A percentile compares a stretch with the other conserved stretches of the same genome.
Conservation (phyloP, 371 early-diverging fungal species). For the Zancudomyces culisetae region DNA sequence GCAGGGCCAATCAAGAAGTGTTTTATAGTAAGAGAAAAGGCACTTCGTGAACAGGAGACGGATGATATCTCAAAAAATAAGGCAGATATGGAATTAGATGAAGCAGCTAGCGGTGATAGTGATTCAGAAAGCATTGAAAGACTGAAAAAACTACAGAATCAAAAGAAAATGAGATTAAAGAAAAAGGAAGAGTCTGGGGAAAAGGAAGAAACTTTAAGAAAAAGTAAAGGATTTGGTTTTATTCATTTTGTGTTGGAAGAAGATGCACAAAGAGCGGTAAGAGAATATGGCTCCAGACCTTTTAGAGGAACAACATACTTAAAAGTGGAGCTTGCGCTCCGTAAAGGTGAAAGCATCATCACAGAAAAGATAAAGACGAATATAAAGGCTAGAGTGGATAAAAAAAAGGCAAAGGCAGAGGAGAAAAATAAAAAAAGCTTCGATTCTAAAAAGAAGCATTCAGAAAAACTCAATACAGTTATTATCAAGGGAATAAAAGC, state of each 20-base stretch:
- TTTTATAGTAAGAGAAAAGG: constrained; percentile 51
- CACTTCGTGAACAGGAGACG: background rate
- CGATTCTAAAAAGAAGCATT: constrained; percentile 2
- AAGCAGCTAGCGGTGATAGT: constrained; percentile 9
- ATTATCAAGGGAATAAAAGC: constrained; percentile 13
- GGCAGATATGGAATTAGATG: constrained; percentile 8
- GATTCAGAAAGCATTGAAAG: constrained; percentile 6
- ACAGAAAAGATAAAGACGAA: background rate
- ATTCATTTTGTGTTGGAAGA: constrained; percentile 74
- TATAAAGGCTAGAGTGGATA: constrained; percentile 1
- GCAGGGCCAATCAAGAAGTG: constrained; percentile 76
- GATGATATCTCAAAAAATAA: constrained; percentile 6
- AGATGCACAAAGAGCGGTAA: constrained; percentile 65
- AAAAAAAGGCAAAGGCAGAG: constrained; percentile 5
- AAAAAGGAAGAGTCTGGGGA: background rate
- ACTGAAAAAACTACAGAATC: constrained; percentile 7
- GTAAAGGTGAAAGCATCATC: constrained; percentile 16
- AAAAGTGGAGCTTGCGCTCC: constrained; percentile 55
- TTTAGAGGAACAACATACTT: constrained; percentile 44
- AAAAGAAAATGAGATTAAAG: constrained; percentile 6
- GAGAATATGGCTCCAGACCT: constrained; percentile 40
- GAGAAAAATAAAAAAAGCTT: constrained; percentile 19
- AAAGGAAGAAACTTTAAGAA: background rate
- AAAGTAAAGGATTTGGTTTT: constrained; percentile 62
- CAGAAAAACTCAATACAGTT: constrained; percentile 7